Conservation (phyloP, 2,329 filamentous ascomycete species). For the Sporothrix variecibatus region DNA sequence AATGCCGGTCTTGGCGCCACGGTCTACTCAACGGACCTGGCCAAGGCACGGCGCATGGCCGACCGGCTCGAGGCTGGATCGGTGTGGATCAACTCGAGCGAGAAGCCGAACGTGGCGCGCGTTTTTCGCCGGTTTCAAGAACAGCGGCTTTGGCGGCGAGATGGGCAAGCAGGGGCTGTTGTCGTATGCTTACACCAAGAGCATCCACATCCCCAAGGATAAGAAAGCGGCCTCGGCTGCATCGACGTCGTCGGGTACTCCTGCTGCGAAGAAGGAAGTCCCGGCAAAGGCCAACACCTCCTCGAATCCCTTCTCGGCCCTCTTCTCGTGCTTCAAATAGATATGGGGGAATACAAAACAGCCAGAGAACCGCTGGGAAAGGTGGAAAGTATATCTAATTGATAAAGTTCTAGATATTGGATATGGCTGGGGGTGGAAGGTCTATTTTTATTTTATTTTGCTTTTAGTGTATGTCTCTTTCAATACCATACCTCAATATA, state of each 20-base stretch:
- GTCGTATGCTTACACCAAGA: conserved; percentile 40
- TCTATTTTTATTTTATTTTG: neutral
- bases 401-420: no score
- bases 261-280: neutral
- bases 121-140: conserved; percentile 40
- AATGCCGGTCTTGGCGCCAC: conserved; percentile 58
- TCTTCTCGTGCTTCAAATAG: conserved; percentile 19
- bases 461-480: neutral
- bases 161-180: conserved; percentile 41
- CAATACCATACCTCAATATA: neutral
- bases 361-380: neutral
- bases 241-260: neutral
- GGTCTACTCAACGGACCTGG: conserved; percentile 57
- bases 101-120: conserved; percentile 38
- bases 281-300: neutral
- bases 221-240: conserved; percentile 1
- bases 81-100: conserved; percentile 59
- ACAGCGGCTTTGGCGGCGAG: conserved; percentile 41
- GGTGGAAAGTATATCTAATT: neutral
- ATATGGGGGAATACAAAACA: neutral
- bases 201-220: conserved; percentile 37
- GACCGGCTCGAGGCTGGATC: conserved; percentile 57
- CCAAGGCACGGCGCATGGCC: conserved; percentile 54
- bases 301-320: conserved; percentile 6
- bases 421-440: neutral